phyloP scores from a whole-genome alignment of 2,329 filamentous ascomycete genomes.

The Verticillium alfalfae region DNA sequence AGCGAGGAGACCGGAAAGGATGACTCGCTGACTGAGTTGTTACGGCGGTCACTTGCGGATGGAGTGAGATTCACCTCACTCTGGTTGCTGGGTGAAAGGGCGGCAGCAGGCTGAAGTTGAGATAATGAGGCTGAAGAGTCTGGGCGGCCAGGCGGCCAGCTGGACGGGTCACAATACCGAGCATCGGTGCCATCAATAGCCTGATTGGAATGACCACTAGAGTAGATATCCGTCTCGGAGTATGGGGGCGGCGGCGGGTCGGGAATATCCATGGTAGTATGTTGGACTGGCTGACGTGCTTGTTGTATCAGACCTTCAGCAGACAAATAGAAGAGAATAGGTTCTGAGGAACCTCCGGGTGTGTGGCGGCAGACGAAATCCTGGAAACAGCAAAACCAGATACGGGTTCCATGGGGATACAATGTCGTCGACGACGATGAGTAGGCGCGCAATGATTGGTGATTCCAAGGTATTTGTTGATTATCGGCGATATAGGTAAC shows the following conservation, averaged over 20 bases:
- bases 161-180: constrained; percentile 29
- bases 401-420: too few relatives aligned
- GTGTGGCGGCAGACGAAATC: too few relatives aligned
- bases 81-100: constrained; percentile 22
- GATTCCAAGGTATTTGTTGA: too few relatives aligned
- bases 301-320: background rate
- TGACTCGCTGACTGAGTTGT: constrained; percentile 13
- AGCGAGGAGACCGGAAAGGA: background rate
- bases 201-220: constrained; percentile 21
- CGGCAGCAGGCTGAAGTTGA: background rate
- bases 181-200: constrained; percentile 23
- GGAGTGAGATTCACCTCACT: constrained; percentile 45
- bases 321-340: too few relatives aligned
- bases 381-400: too few relatives aligned
- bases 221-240: constrained; percentile 51
- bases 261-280: constrained; percentile 14
- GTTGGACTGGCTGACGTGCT: background rate
- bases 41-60: constrained; percentile 37
- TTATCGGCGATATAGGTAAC: too few relatives aligned
- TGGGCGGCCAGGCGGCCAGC: background rate
- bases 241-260: constrained; percentile 51
- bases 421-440: too few relatives aligned
- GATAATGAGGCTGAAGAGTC: background rate
- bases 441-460: too few relatives aligned
- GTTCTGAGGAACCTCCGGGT: too few relatives aligned